phyloP scores from a whole-genome alignment of 2,329 filamentous ascomycete genomes.

The Aspergillus sclerotialis region DNA sequence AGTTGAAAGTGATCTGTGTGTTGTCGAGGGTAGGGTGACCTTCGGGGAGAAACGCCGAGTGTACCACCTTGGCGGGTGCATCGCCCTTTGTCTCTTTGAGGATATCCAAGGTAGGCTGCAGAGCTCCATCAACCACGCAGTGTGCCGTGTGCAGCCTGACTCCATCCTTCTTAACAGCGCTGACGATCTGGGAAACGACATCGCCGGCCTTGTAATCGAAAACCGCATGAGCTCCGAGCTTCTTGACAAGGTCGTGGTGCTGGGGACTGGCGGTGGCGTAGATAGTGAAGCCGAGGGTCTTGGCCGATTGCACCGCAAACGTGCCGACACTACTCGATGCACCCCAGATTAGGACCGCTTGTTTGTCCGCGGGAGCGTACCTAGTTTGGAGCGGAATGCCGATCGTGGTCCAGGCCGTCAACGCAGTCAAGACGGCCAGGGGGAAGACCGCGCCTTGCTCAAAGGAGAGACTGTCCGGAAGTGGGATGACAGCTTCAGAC shows the following conservation, averaged over 20 bases:
- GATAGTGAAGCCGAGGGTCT: conserved; percentile 33
- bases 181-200: conserved; percentile 25
- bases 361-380: conserved; percentile 9
- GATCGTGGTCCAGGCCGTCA: conserved; percentile 35
- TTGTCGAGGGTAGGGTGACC: conserved; percentile 23
- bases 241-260: conserved; percentile 28
- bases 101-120: too few species aligned
- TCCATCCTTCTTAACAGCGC: conserved; percentile 29
- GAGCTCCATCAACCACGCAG: too few species aligned
- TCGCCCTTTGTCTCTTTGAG: conserved; percentile 11
- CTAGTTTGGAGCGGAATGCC: conserved; percentile 22
- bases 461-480: conserved; percentile 33
- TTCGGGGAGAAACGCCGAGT: conserved; percentile 28
- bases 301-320: conserved; percentile 38
- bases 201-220: conserved; percentile 34
- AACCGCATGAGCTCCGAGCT: conserved; percentile 27
- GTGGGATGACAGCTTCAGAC: conserved; percentile 33
- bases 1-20: conserved; percentile 33
- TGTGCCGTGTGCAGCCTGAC: conserved; percentile 35
- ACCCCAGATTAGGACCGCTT: conserved; percentile 39
- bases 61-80: conserved; percentile 26
- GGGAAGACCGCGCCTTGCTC: conserved; percentile 36
- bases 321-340: conserved; percentile 41
- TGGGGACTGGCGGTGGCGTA: conserved; percentile 35
- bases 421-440: conserved; percentile 31